Evolutionary conservation across 2,329 filamentous ascomycete genomes (phyloP).

Genomic region (Eutypa lata): DNA sequence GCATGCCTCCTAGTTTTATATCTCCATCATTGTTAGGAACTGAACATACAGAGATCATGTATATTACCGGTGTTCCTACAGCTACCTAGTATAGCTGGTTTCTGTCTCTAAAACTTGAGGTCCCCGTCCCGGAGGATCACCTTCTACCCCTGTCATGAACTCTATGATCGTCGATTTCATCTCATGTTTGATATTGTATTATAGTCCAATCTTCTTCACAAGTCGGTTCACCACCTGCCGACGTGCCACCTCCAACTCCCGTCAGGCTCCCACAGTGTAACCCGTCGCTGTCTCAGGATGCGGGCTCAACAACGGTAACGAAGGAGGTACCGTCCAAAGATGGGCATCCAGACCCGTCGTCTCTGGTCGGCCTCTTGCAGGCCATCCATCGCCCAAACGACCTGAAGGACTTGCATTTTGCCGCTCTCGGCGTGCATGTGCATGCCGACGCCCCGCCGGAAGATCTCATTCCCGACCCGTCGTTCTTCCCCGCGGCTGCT

Average conservation of each 20-base stretch:
- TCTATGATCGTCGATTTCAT: slow-evolving; percentile 7
- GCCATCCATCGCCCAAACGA: slow-evolving; percentile 51
- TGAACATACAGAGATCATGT: no score
- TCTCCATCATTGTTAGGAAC: no score
- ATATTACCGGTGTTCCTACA: no score
- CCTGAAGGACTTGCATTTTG: slow-evolving; percentile 47
- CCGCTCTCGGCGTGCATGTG: slow-evolving; percentile 56
- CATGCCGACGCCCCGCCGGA: slow-evolving; percentile 44
- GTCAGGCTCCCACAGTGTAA: slow-evolving; percentile 46
- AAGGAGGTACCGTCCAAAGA: slow-evolving; percentile 2
- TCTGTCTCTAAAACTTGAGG: not conserved
- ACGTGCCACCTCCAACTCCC: slow-evolving; percentile 56
- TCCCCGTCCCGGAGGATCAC: not conserved
- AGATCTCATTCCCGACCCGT: slow-evolving; percentile 52
- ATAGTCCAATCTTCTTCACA: slow-evolving; percentile 20
- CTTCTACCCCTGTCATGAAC: no score
- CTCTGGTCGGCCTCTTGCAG: slow-evolving; percentile 50
- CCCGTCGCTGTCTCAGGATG: slow-evolving; percentile 21
- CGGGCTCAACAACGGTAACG: slow-evolving; percentile 9
- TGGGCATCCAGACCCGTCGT: slow-evolving; percentile 23
- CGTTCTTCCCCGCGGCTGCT: slow-evolving; percentile 50
- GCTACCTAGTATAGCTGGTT: no score
- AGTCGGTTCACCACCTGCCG: slow-evolving; percentile 36
- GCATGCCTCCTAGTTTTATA: no score
- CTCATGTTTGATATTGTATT: slow-evolving; percentile 17